Base-by-base conservation (phyloP, 2,329 filamentous ascomycete genomes). In the Fusarium sp. region DNA sequence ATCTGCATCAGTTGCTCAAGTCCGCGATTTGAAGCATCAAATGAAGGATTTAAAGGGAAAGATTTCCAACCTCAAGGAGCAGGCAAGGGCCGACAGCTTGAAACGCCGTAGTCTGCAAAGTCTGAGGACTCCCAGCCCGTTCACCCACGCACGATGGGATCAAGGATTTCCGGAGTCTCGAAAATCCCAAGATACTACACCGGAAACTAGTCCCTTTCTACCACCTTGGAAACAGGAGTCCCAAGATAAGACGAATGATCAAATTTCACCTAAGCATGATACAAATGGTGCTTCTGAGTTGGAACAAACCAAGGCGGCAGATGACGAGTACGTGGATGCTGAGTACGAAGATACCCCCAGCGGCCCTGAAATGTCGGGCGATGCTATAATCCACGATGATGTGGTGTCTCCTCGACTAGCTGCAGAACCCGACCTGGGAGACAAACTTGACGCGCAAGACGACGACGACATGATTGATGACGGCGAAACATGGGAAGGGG, bases 11-110 rank as follows among this genome's bases (percentile, higher is more conserved):
- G 89, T 89, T n/a, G 85, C 90, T 15, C 90, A 92, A 74, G 88
- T 92, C 74, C 88, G 90, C 10, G 86, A 87, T 51, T 82, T 97
- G 43, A 92, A 93, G 62, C 90, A 93, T 68, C 93, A 97, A 76
- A 92, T 97, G 87, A 89, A 91, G 56, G 93, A 92, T 53, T 83
- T 97, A 46, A 94, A 94, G 75, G 92, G 92, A 62, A 93, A 93
- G 73, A 94, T 97, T 35, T 94, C 93, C 2, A 91, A 84, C 17
- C 79, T 97, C 41, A 91, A 92, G 71, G 89, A 94, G 65, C 90
- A 93, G 71, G 91, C 92, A 0, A 87, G 91, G 20, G 92, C 91
- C 59, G 94, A 97, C 71, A 93, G 87, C 71, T 78, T 96, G 72
- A 90, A 92, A 73, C 87, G 94, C 50, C 87, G 90, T 56, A 97